Base-by-base conservation (phyloP, 2,329 filamentous ascomycete species). In the Colletotrichum liriopes region DNA sequence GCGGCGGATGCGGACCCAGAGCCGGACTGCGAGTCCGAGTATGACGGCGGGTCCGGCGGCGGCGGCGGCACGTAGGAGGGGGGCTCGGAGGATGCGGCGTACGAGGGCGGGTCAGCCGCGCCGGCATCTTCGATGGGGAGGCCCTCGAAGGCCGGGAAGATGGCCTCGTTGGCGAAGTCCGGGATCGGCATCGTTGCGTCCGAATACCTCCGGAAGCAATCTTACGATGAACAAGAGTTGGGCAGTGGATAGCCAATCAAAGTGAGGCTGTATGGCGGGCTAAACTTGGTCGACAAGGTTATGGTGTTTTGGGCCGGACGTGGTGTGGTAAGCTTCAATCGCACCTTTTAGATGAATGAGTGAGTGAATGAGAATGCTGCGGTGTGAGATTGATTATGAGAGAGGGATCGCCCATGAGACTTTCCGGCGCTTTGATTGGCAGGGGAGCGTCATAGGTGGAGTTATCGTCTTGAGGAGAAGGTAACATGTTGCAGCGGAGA, bases 71-170 rank as follows among this genome's bases (percentile, higher is more conserved):
- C 66, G 49, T 59, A 39, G 23, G 59, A 39, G 9, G 49, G 35
- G 55, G 23, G 66, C 45, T 47, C 55, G 32, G 58, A 55, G 23
- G 60, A 66, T 54, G 66, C 59, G 39, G 66, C 41, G 18, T 66
- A 60, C 7, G 56, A 61, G n/a, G 45, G 68, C 37, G 61, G 63
- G 20, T 52, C 75, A 54, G 54, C 71, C 51, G 56, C 73, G 32
- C 65, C 35, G 47, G 63, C 59, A 26, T 67, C 69, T 14, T 63
- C 71, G 20, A 67, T 67, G 37, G 81, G 82, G 58, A 82, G 75
- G 66, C 76, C 71, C 68, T 61, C 45, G 61, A 84, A 83, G 18
- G 79, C 74, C 14, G 82, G 82, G 76, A 84, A 84, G 67, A 75
- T 67, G 5, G 70, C 37, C 6, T 73, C 73, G 77, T 81, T 76